Evolutionary conservation across 441 rosid genomes (phyloP).

Genomic region (Dalechampia spathulata): DNA sequence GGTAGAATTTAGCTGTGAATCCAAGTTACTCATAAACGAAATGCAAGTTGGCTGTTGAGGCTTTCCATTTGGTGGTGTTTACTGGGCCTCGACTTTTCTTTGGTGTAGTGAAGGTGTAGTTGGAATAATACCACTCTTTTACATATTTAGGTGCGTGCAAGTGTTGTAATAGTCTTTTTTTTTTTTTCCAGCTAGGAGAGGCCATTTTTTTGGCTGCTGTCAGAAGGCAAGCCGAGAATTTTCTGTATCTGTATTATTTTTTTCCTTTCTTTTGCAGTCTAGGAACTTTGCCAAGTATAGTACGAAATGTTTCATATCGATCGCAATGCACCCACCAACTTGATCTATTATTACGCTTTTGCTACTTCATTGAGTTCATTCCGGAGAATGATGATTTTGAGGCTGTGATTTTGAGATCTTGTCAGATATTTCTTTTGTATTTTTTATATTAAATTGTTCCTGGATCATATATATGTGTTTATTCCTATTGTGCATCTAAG

Average conservation of each 20-base stretch:
- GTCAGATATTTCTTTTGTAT: too few relatives aligned
- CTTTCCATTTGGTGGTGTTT: conserved; percentile 16
- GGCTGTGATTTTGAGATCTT: too few relatives aligned
- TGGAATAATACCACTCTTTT: conserved; percentile 21
- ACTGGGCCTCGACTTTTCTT: conserved; percentile 11
- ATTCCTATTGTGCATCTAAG: too few relatives aligned
- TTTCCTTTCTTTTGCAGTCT: conserved; percentile 10
- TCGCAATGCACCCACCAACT: conserved; percentile 12
- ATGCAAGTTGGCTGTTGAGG: conserved; percentile 7
- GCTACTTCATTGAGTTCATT: background rate
- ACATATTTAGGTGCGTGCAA: conserved; percentile 28
- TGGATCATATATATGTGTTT: too few relatives aligned
- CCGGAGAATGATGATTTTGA: too few relatives aligned
- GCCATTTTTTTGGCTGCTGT: conserved; percentile 31
- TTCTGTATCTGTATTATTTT: conserved; percentile 27
- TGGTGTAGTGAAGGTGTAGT: conserved; percentile 20
- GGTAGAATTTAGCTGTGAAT: conserved; percentile 21
- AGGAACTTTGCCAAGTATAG: conserved; percentile 17
- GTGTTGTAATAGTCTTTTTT: conserved; percentile 46
- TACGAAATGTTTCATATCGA: conserved; percentile 13
- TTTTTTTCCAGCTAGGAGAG: conserved; percentile 25
- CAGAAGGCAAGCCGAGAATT: conserved; percentile 31
- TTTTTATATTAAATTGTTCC: too few relatives aligned
- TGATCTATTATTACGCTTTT: background rate
- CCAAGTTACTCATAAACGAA: conserved; percentile 4